Conservation (phyloP, 2,329 filamentous ascomycete genomes). For the Alternaria dauci region DNA sequence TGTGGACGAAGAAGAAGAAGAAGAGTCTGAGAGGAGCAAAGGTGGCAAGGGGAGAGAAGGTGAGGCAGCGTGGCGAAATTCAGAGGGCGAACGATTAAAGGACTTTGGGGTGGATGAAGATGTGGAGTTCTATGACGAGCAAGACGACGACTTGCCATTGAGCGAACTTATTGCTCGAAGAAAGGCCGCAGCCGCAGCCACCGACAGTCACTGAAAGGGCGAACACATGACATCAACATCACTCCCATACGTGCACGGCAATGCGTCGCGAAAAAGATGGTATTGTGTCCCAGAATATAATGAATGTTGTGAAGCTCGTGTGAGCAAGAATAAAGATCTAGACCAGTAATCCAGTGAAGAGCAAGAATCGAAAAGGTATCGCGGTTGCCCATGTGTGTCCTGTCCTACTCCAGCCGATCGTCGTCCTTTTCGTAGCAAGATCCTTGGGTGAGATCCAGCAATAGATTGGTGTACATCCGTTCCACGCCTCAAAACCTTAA, state of each 20-base stretch:
- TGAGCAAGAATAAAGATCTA: conserved; percentile 35
- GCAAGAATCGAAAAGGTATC: conserved; percentile 20
- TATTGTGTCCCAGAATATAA: conserved; percentile 9
- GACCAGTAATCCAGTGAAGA: conserved; percentile 26
- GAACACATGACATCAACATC: neutral
- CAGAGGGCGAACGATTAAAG: conserved; percentile 75
- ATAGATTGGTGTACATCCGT: conserved; percentile 1
- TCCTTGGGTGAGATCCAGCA: neutral
- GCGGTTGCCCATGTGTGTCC: conserved; percentile 15
- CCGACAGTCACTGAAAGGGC: conserved; percentile 6
- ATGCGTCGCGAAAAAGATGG: neutral
- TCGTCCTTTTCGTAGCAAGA: conserved; percentile 9
- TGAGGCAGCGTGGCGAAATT: conserved; percentile 73
- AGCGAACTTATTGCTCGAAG: conserved; percentile 66
- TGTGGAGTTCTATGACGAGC: conserved; percentile 70
- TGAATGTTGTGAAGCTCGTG: conserved; percentile 24
- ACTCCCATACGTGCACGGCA: neutral
- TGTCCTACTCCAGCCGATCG: conserved; percentile 7
- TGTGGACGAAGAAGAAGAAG: conserved; percentile 24
- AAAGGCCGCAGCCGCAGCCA: conserved; percentile 17
- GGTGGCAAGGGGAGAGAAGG: conserved; percentile 52
- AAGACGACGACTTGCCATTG: conserved; percentile 73
- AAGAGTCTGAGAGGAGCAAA: conserved; percentile 20
- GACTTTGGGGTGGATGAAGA: conserved; percentile 86
- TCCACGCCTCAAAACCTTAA: conserved; percentile 7